Base-by-base conservation (phyloP, 805 yeast genomes). In the Zygoascus biomembranicola region DNA sequence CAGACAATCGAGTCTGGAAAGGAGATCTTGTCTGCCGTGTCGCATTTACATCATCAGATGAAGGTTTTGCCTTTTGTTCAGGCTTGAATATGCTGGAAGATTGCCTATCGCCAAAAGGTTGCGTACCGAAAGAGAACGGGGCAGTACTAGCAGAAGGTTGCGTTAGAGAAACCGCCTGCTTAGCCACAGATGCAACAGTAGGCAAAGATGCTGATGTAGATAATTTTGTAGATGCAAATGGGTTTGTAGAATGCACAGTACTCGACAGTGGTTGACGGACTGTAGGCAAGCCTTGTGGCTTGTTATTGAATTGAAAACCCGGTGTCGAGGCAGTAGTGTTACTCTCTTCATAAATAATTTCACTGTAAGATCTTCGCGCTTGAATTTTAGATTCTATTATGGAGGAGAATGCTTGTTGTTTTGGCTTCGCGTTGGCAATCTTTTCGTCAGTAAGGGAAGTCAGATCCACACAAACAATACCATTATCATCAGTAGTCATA, bases 381-480 rank as follows among this genome's bases (percentile, higher is more conserved):
- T n/a, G 39, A 8, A 35, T 35, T 35, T n/a, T 11, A 5, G 39
- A 5, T 35, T 35, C 39, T 13, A 35, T n/a, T 5, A 35, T 35
- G 16, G 39, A 35, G 16, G 39, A 35, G 8, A 13, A 35, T 35
- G 39, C 39, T n/a, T 35, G 39, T n/a, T 5, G 39, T 35, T n/a
- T 35, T 35, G 39, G 39, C 39, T 35, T 35, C 16, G 39, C 39
- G 16, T 35, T 35, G 39, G 39, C 39, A 35, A 35, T 35, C 10
- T 13, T 35, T 35, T 35, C 39, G 16, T 35, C 39, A 3, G 39
- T 35, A 3, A 35, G 8, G 5, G 39, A 35, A 35, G 39, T 35
- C 8, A 82, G 57, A 49, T 78, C 80, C 11, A 81, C 69, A 18
- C 62, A 61, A 18, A 50, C 55, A 53, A 53, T 37, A n/a, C 73